Conservation (phyloP, 345 rosid genomes). For the Pugionium dolabratum region DNA sequence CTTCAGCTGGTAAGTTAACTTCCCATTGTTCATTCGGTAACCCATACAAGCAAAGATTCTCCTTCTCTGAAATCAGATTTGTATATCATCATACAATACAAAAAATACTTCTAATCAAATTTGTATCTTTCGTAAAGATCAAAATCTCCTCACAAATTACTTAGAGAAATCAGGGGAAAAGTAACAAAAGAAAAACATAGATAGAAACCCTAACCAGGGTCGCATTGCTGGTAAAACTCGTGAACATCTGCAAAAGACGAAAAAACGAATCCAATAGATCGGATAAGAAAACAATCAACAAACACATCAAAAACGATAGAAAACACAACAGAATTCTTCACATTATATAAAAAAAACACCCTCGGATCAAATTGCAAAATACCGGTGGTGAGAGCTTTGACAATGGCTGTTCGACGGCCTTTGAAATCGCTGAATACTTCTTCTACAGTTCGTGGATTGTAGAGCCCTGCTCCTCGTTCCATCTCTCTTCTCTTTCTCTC, state of each 20-base stretch:
- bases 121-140: too few species aligned
- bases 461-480: conserved; percentile 57
- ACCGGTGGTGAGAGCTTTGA: conserved; percentile 77
- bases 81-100: neutral
- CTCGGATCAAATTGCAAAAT: neutral
- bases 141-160: too few species aligned
- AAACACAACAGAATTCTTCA: neutral
- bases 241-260: conserved; percentile 54
- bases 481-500: conserved; percentile 14
- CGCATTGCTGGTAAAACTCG: conserved; percentile 73
- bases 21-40: conserved; percentile 75
- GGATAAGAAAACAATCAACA: conserved; percentile 21
- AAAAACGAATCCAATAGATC: conserved; percentile 17
- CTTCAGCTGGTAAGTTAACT: conserved; percentile 38
- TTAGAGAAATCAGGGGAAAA: neutral
- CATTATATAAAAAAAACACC: too few species aligned
- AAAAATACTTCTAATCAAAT: too few species aligned
- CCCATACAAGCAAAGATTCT: conserved; percentile 86
- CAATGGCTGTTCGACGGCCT: conserved; percentile 76
- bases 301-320: neutral
- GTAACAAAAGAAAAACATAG: neutral
- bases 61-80: conserved; percentile 59
- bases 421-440: conserved; percentile 74
- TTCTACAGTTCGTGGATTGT: conserved; percentile 71
- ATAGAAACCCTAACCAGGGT: conserved; percentile 71